A percentile compares a stretch with the other conserved stretches of the same genome.
These are phyloP conservation scores for Claviceps arundinis DNA, from an alignment of 2,329 filamentous ascomycete species.

Conservation along the genomic window DNA sequence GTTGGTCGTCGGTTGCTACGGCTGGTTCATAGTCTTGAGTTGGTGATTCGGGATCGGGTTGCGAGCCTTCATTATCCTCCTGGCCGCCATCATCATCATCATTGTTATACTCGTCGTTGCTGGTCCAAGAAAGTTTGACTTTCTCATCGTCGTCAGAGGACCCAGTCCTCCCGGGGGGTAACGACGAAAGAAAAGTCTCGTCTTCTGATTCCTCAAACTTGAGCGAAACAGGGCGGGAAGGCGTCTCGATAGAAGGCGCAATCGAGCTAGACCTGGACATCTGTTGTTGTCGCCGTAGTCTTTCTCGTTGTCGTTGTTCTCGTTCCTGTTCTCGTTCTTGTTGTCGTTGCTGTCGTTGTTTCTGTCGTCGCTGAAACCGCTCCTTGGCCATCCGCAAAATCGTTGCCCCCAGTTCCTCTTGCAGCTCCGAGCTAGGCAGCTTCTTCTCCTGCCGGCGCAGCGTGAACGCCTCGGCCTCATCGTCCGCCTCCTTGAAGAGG, in stretches of 20 bases:
- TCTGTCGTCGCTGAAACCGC: constrained; percentile 31
- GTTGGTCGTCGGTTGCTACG: constrained; percentile 57
- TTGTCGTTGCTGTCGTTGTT: constrained; percentile 4
- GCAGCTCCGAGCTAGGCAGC: constrained; percentile 47
- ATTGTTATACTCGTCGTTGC: not conserved
- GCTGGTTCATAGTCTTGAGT: constrained; percentile 30
- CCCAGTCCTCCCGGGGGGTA: constrained; percentile 3
- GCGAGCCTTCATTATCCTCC: constrained; percentile 1
- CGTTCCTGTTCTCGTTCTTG: no score
- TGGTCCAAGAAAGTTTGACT: not conserved
- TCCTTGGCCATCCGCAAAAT: constrained; percentile 57
- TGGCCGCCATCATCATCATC: not conserved
- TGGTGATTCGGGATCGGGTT: not conserved
- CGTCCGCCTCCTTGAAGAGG: constrained; percentile 32
- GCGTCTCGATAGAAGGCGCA: constrained; percentile 6
- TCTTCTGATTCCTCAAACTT: not conserved
- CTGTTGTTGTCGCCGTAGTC: not conserved
- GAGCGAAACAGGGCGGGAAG: not conserved
- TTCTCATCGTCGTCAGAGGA: not conserved
- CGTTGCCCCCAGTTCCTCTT: constrained; percentile 55
- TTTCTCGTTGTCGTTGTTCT: not conserved
- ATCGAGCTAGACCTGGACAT: not conserved
- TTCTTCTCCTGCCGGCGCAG: constrained; percentile 29
- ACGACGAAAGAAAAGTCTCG: constrained; percentile 5
- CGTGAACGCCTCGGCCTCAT: constrained; percentile 38